These are phyloP conservation scores for Paecilomyces dactylethromorphus DNA, from an alignment of 2,329 filamentous ascomycete species.

Conservation along the genomic window DNA sequence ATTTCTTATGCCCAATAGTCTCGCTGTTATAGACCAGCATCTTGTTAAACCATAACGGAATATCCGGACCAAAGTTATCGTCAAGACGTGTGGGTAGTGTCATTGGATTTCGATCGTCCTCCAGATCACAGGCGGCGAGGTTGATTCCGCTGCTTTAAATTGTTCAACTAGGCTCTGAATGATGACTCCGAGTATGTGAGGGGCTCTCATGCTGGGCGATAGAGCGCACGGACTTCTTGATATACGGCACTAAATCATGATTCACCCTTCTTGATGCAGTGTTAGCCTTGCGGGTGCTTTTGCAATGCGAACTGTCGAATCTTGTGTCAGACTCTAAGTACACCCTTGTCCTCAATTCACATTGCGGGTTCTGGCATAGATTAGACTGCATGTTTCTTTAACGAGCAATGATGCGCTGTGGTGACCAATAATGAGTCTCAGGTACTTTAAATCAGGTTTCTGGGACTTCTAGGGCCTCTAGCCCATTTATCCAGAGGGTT, in stretches of 20 bases:
- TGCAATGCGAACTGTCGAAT: not conserved
- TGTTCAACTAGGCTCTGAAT: not conserved
- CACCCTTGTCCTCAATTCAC: not conserved
- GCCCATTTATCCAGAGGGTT: not conserved
- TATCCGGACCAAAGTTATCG: not conserved
- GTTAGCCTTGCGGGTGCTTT: not conserved
- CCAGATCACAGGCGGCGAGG: not conserved
- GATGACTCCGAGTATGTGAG: not conserved
- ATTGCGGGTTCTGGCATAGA: not conserved
- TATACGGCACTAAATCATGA: not conserved
- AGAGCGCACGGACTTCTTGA: not conserved
- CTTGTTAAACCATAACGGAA: not conserved
- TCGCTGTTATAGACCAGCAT: not conserved
- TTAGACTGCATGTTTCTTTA: not conserved
- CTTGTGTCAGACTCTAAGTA: not conserved
- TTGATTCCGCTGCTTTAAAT: not conserved
- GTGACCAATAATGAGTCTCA: not conserved
- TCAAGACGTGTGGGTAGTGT: not conserved
- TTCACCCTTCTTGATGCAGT: not conserved
- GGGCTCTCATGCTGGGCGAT: not conserved
- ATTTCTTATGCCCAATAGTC: not conserved
- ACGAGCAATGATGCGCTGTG: not conserved
- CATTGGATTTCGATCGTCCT: not conserved
- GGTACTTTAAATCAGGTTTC: not conserved
- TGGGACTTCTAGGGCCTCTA: not conserved